These are phyloP conservation scores for Hydnomerulius pinastri DNA, from an alignment of 768 basidiomycete genomes.

Conservation along the genomic window DNA sequence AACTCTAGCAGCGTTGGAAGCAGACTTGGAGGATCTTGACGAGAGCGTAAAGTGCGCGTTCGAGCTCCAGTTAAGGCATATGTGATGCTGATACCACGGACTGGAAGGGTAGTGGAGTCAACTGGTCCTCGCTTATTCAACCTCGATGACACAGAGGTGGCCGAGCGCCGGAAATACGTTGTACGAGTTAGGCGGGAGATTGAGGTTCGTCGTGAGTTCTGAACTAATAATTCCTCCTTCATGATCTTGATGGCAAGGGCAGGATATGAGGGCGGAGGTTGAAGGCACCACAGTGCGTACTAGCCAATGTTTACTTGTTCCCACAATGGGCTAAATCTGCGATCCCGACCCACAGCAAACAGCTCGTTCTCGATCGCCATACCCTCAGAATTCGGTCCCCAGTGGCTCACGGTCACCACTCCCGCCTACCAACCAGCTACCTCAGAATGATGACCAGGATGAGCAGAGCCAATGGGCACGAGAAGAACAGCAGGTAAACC, in stretches of 20 bases:
- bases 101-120: constrained; percentile 77
- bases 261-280: constrained; percentile 78
- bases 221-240: constrained; percentile 5
- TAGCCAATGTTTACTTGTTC: not conserved
- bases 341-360: not conserved
- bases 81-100: constrained; percentile 5
- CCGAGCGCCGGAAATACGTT: constrained; percentile 75
- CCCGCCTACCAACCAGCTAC: constrained; percentile 7
- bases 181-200: constrained; percentile 73
- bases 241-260: constrained; percentile 40
- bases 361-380: constrained; percentile 17
- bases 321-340: not conserved
- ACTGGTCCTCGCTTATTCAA: constrained; percentile 85
- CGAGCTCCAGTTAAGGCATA: not conserved
- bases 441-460: constrained; percentile 45
- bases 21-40: constrained; percentile 91
- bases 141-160: constrained; percentile 76
- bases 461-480: constrained; percentile 79
- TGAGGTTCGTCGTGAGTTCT: constrained; percentile 55
- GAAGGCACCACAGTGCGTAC: constrained; percentile 27
- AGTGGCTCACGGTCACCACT: constrained; percentile 18
- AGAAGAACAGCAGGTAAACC: constrained; percentile 79
- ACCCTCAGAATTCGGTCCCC: constrained; percentile 14
- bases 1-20: constrained; percentile 75
- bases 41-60: constrained; percentile 80